Evolutionary conservation across 768 basidiomycete species (phyloP), one percentile per base, ranked within the genome.

Genomic region (Amanita fuliginea): DNA sequence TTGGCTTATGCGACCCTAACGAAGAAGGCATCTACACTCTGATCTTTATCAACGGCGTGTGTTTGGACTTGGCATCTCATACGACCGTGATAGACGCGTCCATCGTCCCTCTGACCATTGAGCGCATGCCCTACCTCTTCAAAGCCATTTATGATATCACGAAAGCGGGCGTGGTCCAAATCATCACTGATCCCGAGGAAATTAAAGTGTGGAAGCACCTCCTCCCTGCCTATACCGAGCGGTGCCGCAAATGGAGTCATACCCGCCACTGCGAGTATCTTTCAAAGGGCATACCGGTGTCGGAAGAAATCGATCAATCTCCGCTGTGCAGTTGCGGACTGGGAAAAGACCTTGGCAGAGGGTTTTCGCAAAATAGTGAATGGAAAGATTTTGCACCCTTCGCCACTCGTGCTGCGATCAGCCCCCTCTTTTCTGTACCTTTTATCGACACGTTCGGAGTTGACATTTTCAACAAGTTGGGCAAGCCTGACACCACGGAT

Each of bases 261-360:
- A 55, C 51, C 13, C 32, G 57, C 2, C 59, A 59, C 14, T 81
- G 80, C 63, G 74, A 76, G 58, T 81, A 80, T 56, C n/a, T 51
- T 0, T 54, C 14, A 14, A 52, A 42, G 34, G 64, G 49, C 43
- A 60, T 76, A 18, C 76, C 77, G 0, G 60, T 73, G 3, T 60
- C 62, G 26, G 55, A 57, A 8, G 66, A 71, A 28, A 61, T 67
- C 13, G 63, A 63, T 1, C 58, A 61, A 30, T 57, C 56, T 7
- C 76, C 77, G 0, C 59, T 80, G 18, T 83, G 81, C 53, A 65
- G 64, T 2, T 82, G 80, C 42, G 79, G 79, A 1, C 59, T 60
- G 33, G 78, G 77, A 3, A 66, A 77, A 40, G 68, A 72, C 42
- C 60, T 72, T 4, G 70, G 26, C 4, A 6, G 63, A 2, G 59